phyloP scores from a whole-genome alignment of 2,329 filamentous ascomycete species.

The Macrophomina tecta region DNA sequence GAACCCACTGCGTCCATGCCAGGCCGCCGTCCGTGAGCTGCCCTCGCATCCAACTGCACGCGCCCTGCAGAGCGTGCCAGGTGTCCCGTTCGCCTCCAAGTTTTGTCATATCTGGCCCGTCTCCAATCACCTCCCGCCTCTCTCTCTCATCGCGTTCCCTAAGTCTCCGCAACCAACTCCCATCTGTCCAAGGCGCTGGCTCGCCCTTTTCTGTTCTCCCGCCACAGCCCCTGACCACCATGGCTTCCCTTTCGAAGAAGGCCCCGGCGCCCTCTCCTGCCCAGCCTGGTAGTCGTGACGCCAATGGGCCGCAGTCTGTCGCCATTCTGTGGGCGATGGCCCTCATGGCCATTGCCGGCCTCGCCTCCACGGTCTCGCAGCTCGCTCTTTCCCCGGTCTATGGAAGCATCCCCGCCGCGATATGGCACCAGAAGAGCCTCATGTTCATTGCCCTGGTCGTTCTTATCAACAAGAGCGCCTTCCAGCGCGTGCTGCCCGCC shows the following conservation, averaged over 20 bases:
- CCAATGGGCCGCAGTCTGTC: constrained; percentile 25
- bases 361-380: constrained; percentile 74
- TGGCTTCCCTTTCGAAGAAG: constrained; percentile 5
- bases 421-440: constrained; percentile 72
- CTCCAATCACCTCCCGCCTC: constrained; percentile 20
- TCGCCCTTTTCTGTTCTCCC: constrained; percentile 1
- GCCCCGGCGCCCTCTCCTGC: neutral
- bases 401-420: constrained; percentile 77
- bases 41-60: constrained; percentile 16
- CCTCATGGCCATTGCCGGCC: constrained; percentile 64
- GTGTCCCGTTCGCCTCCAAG: constrained; percentile 16
- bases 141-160: constrained; percentile 14
- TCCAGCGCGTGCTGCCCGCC: constrained; percentile 58
- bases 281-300: neutral
- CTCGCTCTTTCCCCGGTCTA: constrained; percentile 85
- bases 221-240: constrained; percentile 8
- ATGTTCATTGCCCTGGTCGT: constrained; percentile 72
- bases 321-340: constrained; percentile 41
- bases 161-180: neutral
- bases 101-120: constrained; percentile 15
- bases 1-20: neutral
- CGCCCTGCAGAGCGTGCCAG: constrained; percentile 15
- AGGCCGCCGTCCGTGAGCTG: constrained; percentile 6
- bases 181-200: constrained; percentile 5
- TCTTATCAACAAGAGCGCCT: constrained; percentile 69